Evolutionary conservation across 2,329 filamentous ascomycete genomes (phyloP), one percentile per base, ranked within the genome.

Genomic region (Plenodomus biglobosus): DNA sequence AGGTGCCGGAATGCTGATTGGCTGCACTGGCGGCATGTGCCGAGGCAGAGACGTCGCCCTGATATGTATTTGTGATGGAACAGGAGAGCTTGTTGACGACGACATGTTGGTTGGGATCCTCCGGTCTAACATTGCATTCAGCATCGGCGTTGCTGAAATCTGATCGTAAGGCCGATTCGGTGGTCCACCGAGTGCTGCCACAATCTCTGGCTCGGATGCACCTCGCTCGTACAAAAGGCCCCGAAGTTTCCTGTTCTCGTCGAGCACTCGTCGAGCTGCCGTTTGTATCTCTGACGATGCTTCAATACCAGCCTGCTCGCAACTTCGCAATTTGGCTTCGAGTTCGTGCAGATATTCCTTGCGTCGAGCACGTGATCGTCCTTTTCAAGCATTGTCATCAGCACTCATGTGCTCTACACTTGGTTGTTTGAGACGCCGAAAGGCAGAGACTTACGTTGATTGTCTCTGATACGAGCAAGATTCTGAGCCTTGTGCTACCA

Each of bases 341-440:
- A 90, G 79, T 46, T 87, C 85, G 52, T 84, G 77, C 34, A 90
- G 73, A 64, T 91, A 90, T 63, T 89, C 86, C 74, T 87, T 88
- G 55, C 85, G 80, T 30, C 87, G 80, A 38, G 86, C 86, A 44
- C 88, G 83, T n/a, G 85, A 89, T 53, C 87, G 83, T 46, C 87
- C 66, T 70, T 44, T n/a, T 13, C 2, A 11, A 40, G 7, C 1
- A 20, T 8, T 10, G 21, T 11, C 21, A 44, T 63, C 19, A 63
- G 60, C 22, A 22, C n/a, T n/a, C n/a, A n/a, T n/a, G n/a, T n/a
- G n/a, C n/a, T n/a, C 24, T n/a, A 13, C 7, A 18, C 18, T 15
- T 34, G 11, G 3, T 36, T 18, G 17, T 15, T n/a, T n/a, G 32
- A 37, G 35, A 32, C 11, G 8, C 27, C 35, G n/a, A 37, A 37